A percentile compares a stretch with the other conserved stretches of the same genome.
Conservation (phyloP, 768 basidiomycete species). For the Mycena maculata region DNA sequence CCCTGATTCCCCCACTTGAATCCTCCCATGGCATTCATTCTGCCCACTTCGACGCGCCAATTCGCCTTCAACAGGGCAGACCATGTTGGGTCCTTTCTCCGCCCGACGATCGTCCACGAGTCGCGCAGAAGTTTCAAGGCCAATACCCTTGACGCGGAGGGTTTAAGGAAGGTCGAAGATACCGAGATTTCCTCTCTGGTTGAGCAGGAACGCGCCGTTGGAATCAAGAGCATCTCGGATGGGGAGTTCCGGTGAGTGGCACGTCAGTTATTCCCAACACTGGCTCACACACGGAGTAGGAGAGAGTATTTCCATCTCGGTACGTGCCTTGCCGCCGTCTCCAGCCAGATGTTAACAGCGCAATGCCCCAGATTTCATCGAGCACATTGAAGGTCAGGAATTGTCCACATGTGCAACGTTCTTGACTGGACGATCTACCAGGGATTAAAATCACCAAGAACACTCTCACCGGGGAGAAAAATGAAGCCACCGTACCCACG, state of each 20-base stretch:
- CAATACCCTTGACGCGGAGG: conserved; percentile 42
- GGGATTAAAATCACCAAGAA: conserved; percentile 26
- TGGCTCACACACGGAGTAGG: conserved; percentile 12
- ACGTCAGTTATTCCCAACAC: background rate
- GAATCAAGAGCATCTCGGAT: conserved; percentile 54
- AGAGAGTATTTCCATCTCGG: conserved; percentile 40
- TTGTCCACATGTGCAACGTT: background rate
- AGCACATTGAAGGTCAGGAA: conserved; percentile 29
- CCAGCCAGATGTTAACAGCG: background rate
- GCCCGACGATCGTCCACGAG: conserved; percentile 47
- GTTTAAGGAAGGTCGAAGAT: conserved; percentile 49
- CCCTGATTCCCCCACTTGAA: background rate
- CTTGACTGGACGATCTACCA: background rate
- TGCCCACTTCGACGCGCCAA: conserved; percentile 25
- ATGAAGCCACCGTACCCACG: conserved; percentile 25
- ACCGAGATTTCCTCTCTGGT: conserved; percentile 49
- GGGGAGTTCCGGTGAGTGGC: conserved; percentile 51
- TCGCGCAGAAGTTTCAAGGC: conserved; percentile 47
- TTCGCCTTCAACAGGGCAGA: conserved; percentile 40
- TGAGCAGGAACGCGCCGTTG: conserved; percentile 49
- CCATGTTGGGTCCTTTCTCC: conserved; percentile 55
- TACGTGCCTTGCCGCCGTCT: conserved; percentile 27
- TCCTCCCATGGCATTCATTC: conserved; percentile 26
- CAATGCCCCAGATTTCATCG: conserved; percentile 28
- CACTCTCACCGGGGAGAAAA: conserved; percentile 22